Conservation (phyloP, 768 basidiomycete genomes). For the Leccinum variicolor region DNA sequence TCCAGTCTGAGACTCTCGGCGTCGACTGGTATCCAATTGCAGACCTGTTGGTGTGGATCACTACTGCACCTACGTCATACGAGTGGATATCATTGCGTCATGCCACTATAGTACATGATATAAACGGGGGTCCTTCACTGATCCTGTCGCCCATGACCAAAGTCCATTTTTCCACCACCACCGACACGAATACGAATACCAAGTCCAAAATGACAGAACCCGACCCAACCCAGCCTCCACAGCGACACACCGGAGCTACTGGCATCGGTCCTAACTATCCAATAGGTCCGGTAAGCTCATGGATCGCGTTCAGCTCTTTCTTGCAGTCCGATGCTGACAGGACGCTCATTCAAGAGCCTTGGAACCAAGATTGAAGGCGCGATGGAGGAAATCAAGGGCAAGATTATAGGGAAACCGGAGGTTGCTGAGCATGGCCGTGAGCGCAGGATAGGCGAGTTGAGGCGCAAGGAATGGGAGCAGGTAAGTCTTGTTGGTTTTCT, state of each 20-base stretch:
- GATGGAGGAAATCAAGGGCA: conserved; percentile 39
- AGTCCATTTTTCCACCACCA: conserved; percentile 21
- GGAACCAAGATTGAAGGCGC: conserved; percentile 37
- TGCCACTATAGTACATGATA: neutral
- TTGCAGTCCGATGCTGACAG: neutral
- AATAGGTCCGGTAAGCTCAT: conserved; percentile 25
- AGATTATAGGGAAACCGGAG: conserved; percentile 34
- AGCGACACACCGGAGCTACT: conserved; percentile 41
- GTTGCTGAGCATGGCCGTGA: conserved; percentile 37
- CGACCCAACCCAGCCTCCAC: conserved; percentile 30
- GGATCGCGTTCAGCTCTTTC: no score
- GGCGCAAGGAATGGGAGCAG: conserved; percentile 33
- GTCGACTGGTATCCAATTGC: neutral
- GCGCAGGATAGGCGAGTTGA: conserved; percentile 38
- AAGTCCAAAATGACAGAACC: neutral
- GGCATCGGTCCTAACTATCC: conserved; percentile 39
- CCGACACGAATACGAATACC: conserved; percentile 13
- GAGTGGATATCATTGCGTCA: conserved; percentile 1
- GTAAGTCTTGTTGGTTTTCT: conserved; percentile 1
- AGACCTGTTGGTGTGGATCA: no score
- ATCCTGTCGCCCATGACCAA: conserved; percentile 5
- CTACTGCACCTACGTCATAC: neutral
- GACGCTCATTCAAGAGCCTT: conserved; percentile 17
- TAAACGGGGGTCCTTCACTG: neutral
- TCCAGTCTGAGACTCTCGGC: no score